phyloP scores from a whole-genome alignment of 164 flowering plant genomes.

The Cinnamomum chago region DNA sequence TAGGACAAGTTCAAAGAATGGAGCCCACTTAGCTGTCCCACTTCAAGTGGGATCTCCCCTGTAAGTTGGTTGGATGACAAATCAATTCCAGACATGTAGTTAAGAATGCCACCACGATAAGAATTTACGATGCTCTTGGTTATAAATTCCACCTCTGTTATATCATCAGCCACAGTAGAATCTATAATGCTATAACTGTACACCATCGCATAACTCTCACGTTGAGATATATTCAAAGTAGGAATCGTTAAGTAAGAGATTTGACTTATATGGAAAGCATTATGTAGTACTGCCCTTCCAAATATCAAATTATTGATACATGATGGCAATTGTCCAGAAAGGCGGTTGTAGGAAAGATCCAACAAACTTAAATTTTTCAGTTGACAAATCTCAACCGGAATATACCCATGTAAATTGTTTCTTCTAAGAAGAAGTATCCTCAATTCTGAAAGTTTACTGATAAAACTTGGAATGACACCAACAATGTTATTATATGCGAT shows the following conservation, averaged over 20 bases:
- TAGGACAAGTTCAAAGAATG: conserved; percentile 17
- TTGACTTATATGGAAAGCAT: no score
- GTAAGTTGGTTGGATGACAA: conserved; percentile 21
- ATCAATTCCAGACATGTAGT: conserved; percentile 17
- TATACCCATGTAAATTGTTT: conserved; percentile 8
- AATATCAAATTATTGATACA: neutral
- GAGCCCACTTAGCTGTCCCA: conserved; percentile 12
- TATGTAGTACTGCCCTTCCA: no score
- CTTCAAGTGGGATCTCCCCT: conserved; percentile 19
- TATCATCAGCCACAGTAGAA: neutral
- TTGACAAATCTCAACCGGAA: neutral
- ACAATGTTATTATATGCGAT: conserved; percentile 4
- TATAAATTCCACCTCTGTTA: neutral
- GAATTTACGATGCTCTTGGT: neutral
- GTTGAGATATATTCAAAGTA: neutral
- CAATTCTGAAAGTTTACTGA: neutral
- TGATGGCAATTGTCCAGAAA: neutral
- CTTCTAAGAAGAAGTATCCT: neutral
- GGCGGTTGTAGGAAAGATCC: neutral
- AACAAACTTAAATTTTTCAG: neutral
- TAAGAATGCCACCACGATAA: neutral
- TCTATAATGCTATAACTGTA: no score
- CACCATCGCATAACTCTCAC: neutral
- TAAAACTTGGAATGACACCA: conserved; percentile 17
- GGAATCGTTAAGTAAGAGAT: no score